phyloP scores from a whole-genome alignment of 192 early-diverging fungal genomes.

The Thamnidium elegans region DNA sequence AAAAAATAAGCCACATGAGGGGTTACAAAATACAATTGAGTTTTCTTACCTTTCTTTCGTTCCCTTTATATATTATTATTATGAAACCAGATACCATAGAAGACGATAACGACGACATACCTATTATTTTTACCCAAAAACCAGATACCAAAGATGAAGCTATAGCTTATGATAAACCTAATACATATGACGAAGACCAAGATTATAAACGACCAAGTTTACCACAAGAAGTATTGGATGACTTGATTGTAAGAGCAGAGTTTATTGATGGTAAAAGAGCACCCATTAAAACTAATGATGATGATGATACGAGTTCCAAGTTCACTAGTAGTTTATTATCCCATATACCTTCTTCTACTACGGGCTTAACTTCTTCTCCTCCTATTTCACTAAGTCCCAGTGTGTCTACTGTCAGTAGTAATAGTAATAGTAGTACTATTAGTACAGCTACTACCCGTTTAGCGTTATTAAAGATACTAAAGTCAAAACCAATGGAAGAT shows the following conservation, averaged over 20 bases:
- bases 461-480: conserved; percentile 6
- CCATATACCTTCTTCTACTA: conserved; percentile 1
- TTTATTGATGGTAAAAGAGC: conserved; percentile 16
- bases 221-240: conserved; percentile 10
- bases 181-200: conserved; percentile 25
- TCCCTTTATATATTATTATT: background rate
- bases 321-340: conserved; percentile 1
- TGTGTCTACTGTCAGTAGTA: background rate
- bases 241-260: conserved; percentile 10
- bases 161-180: conserved; percentile 33
- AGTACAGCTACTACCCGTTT: background rate
- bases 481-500: conserved; percentile 5
- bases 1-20: background rate
- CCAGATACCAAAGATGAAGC: conserved; percentile 24
- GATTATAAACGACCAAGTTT: background rate
- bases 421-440: background rate
- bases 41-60: background rate
- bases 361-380: background rate
- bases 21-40: background rate
- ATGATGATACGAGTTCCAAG: background rate
- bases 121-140: background rate
- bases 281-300: conserved; percentile 8
- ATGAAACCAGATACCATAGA: too few relatives aligned
- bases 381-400: background rate
- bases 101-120: too few relatives aligned